phyloP scores from a whole-genome alignment of 306 rosid species.

The Prunus davidiana region DNA sequence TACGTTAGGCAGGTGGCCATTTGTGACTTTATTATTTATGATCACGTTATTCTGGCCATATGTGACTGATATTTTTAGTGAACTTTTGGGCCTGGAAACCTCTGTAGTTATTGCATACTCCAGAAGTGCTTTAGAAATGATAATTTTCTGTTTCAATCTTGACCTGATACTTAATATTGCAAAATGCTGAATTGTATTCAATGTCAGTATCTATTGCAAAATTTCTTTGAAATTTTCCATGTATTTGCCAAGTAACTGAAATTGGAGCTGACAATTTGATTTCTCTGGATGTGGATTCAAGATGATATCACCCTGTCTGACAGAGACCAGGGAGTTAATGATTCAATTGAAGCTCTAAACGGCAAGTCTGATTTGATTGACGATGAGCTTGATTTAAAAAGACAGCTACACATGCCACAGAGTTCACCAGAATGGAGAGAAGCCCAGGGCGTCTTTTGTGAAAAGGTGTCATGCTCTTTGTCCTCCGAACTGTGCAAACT shows the following conservation, averaged over 20 bases:
- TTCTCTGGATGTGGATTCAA: conserved; percentile 33
- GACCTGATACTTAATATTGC: not conserved
- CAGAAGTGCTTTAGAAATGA: not conserved
- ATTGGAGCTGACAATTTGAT: conserved; percentile 4
- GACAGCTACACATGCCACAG: conserved; percentile 28
- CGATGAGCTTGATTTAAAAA: conserved; percentile 33
- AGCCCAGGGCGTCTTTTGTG: conserved; percentile 20
- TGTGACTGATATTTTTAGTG: not conserved
- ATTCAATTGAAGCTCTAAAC: conserved; percentile 36
- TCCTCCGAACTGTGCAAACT: conserved; percentile 23
- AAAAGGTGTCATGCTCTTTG: conserved; percentile 25
- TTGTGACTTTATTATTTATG: not conserved
- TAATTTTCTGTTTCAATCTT: not conserved
- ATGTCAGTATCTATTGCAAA: not conserved
- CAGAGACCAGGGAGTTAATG: conserved; percentile 43
- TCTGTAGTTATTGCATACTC: not conserved
- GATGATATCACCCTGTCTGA: conserved; percentile 73
- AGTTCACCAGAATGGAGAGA: conserved; percentile 31
- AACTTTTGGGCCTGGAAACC: not conserved
- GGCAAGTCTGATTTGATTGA: conserved; percentile 21
- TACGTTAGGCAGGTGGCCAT: not conserved
- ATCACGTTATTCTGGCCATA: not conserved
- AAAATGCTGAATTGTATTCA: not conserved
- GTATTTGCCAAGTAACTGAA: not conserved
- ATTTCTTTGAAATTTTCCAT: not conserved